Percentiles rank a stretch among this genome's conserved stretches.
Conservation (phyloP, 352 stramenopile species). For the Phytophthora parvispora region DNA sequence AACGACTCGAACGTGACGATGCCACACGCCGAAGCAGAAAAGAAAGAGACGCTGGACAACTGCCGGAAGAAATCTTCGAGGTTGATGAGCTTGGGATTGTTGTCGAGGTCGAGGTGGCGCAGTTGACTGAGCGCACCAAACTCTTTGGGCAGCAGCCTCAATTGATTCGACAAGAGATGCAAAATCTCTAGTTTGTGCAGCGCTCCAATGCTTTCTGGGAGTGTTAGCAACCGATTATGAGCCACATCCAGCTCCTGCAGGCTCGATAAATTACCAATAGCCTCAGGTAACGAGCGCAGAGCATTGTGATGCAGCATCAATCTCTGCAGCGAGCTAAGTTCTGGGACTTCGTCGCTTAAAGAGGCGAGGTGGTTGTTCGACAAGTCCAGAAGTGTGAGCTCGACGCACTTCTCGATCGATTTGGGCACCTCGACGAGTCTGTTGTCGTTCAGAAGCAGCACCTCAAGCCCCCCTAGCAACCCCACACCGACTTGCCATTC, state of each 20-base stretch:
- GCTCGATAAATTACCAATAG: constrained; percentile 42
- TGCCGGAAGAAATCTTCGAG: constrained; percentile 49
- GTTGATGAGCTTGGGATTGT: constrained; percentile 48
- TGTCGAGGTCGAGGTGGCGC: constrained; percentile 46
- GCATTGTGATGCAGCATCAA: constrained; percentile 59
- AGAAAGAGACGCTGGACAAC: constrained; percentile 34
- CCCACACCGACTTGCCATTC: constrained; percentile 81
- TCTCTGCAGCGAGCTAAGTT: constrained; percentile 43
- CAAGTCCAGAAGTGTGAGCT: constrained; percentile 60
- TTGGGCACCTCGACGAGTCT: constrained; percentile 33
- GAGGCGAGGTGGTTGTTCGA: constrained; percentile 53
- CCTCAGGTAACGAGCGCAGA: constrained; percentile 48
- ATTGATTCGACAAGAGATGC: constrained; percentile 47
- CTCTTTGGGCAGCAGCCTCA: constrained; percentile 52
- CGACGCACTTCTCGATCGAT: constrained; percentile 59
- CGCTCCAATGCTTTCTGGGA: constrained; percentile 53
- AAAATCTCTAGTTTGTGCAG: constrained; percentile 55
- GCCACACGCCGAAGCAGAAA: constrained; percentile 51
- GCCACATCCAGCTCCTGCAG: constrained; percentile 52
- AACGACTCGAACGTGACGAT: constrained; percentile 52
- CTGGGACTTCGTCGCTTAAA: constrained; percentile 54
- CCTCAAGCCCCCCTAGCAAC: constrained; percentile 44
- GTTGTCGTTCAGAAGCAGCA: constrained; percentile 72
- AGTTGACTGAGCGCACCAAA: constrained; percentile 44
- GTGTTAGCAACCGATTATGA: constrained; percentile 49